Percentiles rank a stretch among this genome's conserved stretches.
phyloP scores from a whole-genome alignment of 2,329 filamentous ascomycete genomes.

The Byssoonygena ceratinophila region DNA sequence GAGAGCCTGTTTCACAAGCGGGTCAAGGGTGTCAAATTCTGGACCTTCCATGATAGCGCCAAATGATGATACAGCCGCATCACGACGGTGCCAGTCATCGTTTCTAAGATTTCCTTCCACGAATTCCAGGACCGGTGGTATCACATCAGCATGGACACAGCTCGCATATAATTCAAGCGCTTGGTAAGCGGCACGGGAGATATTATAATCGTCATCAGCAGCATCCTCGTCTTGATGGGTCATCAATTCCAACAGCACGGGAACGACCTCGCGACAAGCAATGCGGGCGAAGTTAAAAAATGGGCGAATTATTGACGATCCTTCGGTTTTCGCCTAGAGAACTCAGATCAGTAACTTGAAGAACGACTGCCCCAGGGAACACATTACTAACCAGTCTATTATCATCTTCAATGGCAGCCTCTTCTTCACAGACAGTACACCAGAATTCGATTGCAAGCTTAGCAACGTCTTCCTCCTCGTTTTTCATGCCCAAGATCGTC shows the following conservation, averaged over 20 bases:
- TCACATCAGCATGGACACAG: conserved; percentile 73
- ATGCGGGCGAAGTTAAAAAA: conserved; percentile 95
- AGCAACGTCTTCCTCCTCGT: conserved; percentile 89
- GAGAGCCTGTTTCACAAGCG: conserved; percentile 89
- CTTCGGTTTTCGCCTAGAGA: conserved; percentile 52
- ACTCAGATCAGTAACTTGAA: not conserved
- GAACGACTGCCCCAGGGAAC: conserved; percentile 2
- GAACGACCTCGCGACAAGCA: conserved; percentile 86
- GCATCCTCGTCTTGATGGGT: conserved; percentile 98
- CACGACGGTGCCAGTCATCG: conserved; percentile 89
- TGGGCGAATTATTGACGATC: conserved; percentile 70
- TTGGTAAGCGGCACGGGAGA: conserved; percentile 89
- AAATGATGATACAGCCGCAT: conserved; percentile 93
- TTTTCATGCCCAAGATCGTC: conserved; percentile 98
- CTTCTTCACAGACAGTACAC: conserved; percentile 99
- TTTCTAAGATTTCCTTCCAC: conserved; percentile 82
- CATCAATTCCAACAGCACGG: conserved; percentile 75
- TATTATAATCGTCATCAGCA: conserved; percentile 92
- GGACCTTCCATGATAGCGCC: conserved; percentile 98
- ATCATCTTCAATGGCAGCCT: conserved; percentile 95
- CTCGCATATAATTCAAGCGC: conserved; percentile 92
- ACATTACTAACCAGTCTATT: conserved; percentile 58
- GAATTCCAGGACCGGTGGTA: conserved; percentile 76
- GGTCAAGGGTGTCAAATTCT: conserved; percentile 81
- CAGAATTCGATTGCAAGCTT: conserved; percentile 98